Percentiles rank a stretch among this genome's conserved stretches.
Conservation (phyloP, 2,329 filamentous ascomycete genomes). For the Harringtonia lauricola region DNA sequence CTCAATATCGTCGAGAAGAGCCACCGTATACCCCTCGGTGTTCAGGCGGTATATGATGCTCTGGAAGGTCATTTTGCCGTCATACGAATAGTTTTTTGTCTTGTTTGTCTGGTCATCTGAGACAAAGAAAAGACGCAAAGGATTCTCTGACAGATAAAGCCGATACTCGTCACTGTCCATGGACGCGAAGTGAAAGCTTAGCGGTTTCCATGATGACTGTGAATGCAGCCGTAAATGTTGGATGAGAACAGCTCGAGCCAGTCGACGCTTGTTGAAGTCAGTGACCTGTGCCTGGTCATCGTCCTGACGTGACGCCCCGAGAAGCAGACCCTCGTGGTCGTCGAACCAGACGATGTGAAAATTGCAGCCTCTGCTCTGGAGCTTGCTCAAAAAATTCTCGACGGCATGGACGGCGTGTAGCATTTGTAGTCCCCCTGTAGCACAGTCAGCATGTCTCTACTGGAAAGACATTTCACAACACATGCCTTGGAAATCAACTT, state of each 20-base stretch:
- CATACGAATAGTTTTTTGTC: constrained; percentile 6
- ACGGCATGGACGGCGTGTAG: constrained; percentile 60
- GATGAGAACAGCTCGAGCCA: constrained; percentile 53
- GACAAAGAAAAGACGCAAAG: constrained; percentile 57
- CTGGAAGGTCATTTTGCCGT: constrained; percentile 16
- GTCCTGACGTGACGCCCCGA: no score
- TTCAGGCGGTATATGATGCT: constrained; percentile 45
- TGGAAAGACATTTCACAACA: no score
- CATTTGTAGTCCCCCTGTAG: constrained; percentile 52
- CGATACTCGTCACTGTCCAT: constrained; percentile 37
- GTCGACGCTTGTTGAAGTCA: constrained; percentile 38
- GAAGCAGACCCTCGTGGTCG: constrained; percentile 32
- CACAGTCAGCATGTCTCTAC: not conserved
- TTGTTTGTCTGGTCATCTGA: constrained; percentile 43
- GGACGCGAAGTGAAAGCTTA: constrained; percentile 28
- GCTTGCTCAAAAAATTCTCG: constrained; percentile 51
- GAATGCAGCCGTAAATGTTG: constrained; percentile 39
- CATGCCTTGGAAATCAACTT: constrained; percentile 53
- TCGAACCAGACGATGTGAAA: constrained; percentile 64
- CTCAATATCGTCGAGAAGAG: constrained; percentile 51
- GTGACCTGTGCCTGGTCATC: constrained; percentile 14
- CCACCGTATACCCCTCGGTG: constrained; percentile 45
- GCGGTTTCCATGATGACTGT: constrained; percentile 2
- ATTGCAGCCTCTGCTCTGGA: constrained; percentile 53
- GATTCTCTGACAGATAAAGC: constrained; percentile 39